phyloP scores from a whole-genome alignment of 345 rosid genomes.

The Trapa incisa region DNA sequence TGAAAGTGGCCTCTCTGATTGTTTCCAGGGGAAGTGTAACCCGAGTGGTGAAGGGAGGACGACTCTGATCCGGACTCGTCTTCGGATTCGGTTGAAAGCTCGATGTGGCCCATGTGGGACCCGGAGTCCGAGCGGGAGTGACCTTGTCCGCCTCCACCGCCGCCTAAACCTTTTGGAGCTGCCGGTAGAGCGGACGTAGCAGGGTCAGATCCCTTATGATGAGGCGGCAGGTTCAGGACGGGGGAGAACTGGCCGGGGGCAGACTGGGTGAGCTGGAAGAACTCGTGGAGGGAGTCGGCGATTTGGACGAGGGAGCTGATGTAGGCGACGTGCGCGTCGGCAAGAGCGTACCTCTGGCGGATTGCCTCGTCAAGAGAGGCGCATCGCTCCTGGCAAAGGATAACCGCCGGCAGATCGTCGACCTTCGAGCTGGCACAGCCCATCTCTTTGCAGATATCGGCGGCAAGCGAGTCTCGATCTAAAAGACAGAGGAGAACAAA shows the following conservation, averaged over 20 bases:
- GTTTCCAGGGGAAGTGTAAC: constrained; percentile 40
- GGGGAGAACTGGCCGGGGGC: constrained; percentile 16
- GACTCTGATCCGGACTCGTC: constrained; percentile 20
- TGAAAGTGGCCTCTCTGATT: constrained; percentile 10
- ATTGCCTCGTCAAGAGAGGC: constrained; percentile 54
- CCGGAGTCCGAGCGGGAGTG: constrained; percentile 2
- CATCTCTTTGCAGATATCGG: constrained; percentile 16
- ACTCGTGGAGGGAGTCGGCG: constrained; percentile 42
- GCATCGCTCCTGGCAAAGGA: constrained; percentile 78
- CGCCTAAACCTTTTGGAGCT: not conserved
- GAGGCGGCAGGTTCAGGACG: constrained; percentile 36
- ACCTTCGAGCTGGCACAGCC: constrained; percentile 84
- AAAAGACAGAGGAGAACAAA: not conserved
- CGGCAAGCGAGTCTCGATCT: not conserved
- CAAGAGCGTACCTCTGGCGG: constrained; percentile 50
- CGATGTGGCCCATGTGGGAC: constrained; percentile 58
- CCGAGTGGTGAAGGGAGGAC: constrained; percentile 4
- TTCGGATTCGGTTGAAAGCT: constrained; percentile 37
- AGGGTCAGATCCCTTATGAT: constrained; percentile 29
- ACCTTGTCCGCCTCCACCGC: not conserved
- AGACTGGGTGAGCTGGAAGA: constrained; percentile 20
- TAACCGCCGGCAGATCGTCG: constrained; percentile 93
- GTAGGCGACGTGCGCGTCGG: constrained; percentile 68
- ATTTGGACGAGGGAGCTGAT: constrained; percentile 34
- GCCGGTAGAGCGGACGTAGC: constrained; percentile 23